Base-by-base conservation (phyloP, 1,284 basidiomycete species). In the Tylopilus sp. region DNA sequence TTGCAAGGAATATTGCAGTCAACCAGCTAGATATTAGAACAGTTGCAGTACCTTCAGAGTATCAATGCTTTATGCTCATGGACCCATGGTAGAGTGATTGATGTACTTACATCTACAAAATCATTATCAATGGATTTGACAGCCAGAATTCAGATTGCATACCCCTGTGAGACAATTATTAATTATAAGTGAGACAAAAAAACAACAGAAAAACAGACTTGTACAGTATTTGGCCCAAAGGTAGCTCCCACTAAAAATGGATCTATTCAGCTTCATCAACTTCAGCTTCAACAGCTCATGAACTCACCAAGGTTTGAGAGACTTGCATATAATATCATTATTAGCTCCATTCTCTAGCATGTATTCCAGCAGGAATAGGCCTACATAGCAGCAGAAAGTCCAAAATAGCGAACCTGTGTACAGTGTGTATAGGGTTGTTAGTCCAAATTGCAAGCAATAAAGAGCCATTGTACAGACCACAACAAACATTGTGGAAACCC, bases 221-320 rank as follows among this genome's bases (percentile, higher is more conserved):
- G 12, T 7, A 31, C 12, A n/a, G 40, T 26, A 13, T 35, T 44
- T n/a, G 45, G 26, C 1, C 53, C 8, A 28, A 56, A 53, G n/a
- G 33, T 16, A 15, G 25, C 40, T 4, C 42, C 29, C 13, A 6
- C 54, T 55, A 18, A 2, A 3, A 29, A 29, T 4, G 1, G 3
- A 2, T 30, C n/a, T 25, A n/a, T 23, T 47, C 12, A 56, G 23
- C 2, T 9, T 5, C 2, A 30, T 25, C 4, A 4, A 34, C 13
- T 3, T 6, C 1, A n/a, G n/a, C n/a, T n/a, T n/a, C n/a, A n/a
- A n/a, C n/a, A n/a, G n/a, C n/a, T n/a, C n/a, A n/a, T n/a, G 1
- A 8, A 41, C 54, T 18, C 49, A 56, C 54, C 2, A 3, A 47
- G 18, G 11, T 33, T n/a, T 23, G 4, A 3, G 30, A 43, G 2